Evolutionary conservation across 2,329 filamentous ascomycete species (phyloP).

Genomic region (Venturia oleaginea): DNA sequence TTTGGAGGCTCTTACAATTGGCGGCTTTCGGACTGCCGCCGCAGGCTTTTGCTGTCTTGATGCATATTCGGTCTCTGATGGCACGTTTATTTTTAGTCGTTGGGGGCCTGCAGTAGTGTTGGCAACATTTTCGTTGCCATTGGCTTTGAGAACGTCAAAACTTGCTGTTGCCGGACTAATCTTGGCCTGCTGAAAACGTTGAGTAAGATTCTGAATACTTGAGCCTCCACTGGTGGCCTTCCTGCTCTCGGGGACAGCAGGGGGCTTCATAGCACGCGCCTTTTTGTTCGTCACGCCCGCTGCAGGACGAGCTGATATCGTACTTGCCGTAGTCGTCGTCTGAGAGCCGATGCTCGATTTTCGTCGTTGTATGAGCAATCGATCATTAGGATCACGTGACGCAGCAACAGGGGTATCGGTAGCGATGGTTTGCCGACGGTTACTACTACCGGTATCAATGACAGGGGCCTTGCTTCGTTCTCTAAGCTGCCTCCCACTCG

Average conservation of each 20-base stretch:
- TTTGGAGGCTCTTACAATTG: constrained; percentile 24
- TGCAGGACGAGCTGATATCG: neutral
- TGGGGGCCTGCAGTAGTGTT: constrained; percentile 43
- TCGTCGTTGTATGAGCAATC: neutral
- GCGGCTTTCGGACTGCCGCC: constrained; percentile 30
- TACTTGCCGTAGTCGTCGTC: constrained; percentile 16
- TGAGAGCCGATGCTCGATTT: constrained; percentile 7
- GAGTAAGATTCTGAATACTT: neutral
- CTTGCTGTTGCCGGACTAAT: neutral
- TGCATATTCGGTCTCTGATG: constrained; percentile 48
- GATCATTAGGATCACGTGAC: constrained; percentile 22
- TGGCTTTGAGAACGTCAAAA: constrained; percentile 2
- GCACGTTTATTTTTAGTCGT: constrained; percentile 51
- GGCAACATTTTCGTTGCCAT: neutral
- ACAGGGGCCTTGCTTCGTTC: constrained; percentile 13
- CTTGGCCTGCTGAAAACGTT: constrained; percentile 1
- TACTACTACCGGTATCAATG: constrained; percentile 23
- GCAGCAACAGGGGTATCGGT: constrained; percentile 23
- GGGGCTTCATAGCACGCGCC: constrained; percentile 1
- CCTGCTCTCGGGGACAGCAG: neutral
- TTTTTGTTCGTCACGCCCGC: constrained; percentile 13
- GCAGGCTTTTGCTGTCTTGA: constrained; percentile 36
- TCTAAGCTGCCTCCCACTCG: constrained; percentile 47
- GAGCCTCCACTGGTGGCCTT: neutral
- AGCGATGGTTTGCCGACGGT: constrained; percentile 54